Evolutionary conservation across 2,329 filamentous ascomycete species (phyloP), one percentile per base, ranked within the genome.

Genomic region (Aspergillus tubingensis): DNA sequence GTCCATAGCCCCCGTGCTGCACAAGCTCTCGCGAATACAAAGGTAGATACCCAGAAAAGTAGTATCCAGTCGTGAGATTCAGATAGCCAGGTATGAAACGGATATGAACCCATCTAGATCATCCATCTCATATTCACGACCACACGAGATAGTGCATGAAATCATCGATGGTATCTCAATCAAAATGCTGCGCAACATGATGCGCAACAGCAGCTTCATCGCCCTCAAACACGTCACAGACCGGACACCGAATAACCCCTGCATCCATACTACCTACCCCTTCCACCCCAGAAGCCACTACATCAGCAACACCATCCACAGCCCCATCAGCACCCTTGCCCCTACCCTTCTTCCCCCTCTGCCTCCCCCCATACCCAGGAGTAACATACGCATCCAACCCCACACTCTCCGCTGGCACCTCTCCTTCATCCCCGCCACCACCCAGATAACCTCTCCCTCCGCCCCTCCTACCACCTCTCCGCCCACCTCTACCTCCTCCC

Each of bases 141-240:
- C 32, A 13, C 11, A 3, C 11, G 1, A 36, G 11, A 36, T 36
- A 36, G 1, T 11, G 11, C 32, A 5, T 4, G 11, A 36, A 36
- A 3, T 2, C 32, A 5, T 5, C 32, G 17, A 19, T 19, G 17
- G 15, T 36, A 36, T 19, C 8, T 43, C 41, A 44, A 44, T 44
- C 41, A 50, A 69, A 69, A 65, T 69, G 67, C 10, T 56, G 32
- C 19, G 64, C 60, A 53, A 69, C 67, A 65, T 69, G 67, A 32
- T 69, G 62, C 30, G 67, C 65, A 53, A 69, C 67, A 47, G 67
- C 67, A 5, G 63, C 62, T 54, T 69, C 67, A 30, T 69, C 67
- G 3, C 67, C 67, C 27, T 67, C 54, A 38, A 69, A 69, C 10
- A 19, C 53, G 7, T 44, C 59, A 38, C 67, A 69, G 3, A 69